Percentiles rank a stretch among this genome's conserved stretches.
Conservation (phyloP, 1,139 yeast species). For the Blastobotrys ciferrii region DNA sequence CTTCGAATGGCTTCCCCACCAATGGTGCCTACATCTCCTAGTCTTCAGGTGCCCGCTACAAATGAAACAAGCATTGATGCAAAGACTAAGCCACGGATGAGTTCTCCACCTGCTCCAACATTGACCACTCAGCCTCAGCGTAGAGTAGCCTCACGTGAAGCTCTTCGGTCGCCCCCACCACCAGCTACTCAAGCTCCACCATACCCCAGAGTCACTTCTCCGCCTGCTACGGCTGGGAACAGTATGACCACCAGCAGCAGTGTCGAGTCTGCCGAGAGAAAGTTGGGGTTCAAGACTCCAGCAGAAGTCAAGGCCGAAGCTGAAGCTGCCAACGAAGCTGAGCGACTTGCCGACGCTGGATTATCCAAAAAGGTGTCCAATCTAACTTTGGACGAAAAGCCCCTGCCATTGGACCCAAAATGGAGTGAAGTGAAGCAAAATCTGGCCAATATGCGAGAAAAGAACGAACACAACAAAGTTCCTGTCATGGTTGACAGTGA, state of each 20-base stretch:
- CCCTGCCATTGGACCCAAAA: conserved; percentile 23
- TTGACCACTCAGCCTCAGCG: conserved; percentile 1
- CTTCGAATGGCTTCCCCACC: neutral
- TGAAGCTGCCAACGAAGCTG: conserved; percentile 7
- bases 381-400: conserved; percentile 14
- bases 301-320: conserved; percentile 6
- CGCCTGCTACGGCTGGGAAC: neutral
- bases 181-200: neutral
- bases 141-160: conserved; percentile 6
- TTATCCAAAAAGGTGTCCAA: conserved; percentile 1
- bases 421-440: conserved; percentile 29
- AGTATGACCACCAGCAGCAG: neutral
- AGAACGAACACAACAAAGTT: conserved; percentile 15
- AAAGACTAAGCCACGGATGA: neutral
- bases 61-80: conserved; percentile 5
- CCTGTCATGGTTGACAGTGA: conserved; percentile 19
- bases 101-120: neutral
- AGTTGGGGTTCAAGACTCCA: conserved; percentile 3
- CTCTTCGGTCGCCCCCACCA: neutral
- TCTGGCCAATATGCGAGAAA: conserved; percentile 24
- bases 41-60: neutral
- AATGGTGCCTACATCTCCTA: conserved; percentile 3
- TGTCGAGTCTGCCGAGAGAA: neutral
- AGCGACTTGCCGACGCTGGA: conserved; percentile 6
- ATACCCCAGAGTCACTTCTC: neutral